phyloP scores from a whole-genome alignment of 192 early-diverging fungal species.

The Endogone sp. region DNA sequence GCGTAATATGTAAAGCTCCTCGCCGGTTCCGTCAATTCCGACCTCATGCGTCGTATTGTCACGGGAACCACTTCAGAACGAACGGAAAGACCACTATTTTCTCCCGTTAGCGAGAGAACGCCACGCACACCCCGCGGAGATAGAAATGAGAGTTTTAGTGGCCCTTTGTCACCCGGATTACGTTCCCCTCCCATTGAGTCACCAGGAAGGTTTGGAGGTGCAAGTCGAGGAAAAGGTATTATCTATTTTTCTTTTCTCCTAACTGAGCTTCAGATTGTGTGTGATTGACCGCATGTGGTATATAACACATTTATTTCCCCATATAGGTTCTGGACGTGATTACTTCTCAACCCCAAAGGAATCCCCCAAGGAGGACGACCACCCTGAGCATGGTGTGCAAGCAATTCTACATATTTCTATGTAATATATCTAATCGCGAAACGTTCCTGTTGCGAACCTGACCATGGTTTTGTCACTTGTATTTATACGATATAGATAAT shows the following conservation, averaged over 20 bases:
- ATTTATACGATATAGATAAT: too few relatives aligned
- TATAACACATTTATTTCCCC: too few relatives aligned
- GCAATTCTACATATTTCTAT: not conserved
- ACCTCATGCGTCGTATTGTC: conserved; percentile 19
- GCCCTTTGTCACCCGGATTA: not conserved
- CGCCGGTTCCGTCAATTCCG: conserved; percentile 23
- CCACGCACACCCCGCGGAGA: conserved; percentile 2
- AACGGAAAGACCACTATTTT: conserved; percentile 19
- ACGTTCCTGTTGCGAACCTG: not conserved
- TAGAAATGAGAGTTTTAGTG: not conserved
- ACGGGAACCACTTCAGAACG: conserved; percentile 7
- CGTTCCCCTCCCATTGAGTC: not conserved
- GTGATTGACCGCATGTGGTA: too few relatives aligned
- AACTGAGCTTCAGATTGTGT: too few relatives aligned
- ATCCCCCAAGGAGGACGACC: not conserved
- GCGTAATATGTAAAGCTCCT: conserved; percentile 11
- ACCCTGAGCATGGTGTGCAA: not conserved
- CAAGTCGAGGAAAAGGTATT: not conserved
- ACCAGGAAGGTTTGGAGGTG: not conserved
- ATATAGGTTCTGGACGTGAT: not conserved
- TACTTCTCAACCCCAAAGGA: not conserved
- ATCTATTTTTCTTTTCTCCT: too few relatives aligned
- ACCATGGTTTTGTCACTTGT: not conserved
- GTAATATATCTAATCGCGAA: not conserved
- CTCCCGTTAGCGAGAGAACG: conserved; percentile 14